A percentile compares a stretch with the other conserved stretches of the same genome.
Evolutionary conservation across 257 asterid species (phyloP).

Genomic region (Nicotiana otophora): DNA sequence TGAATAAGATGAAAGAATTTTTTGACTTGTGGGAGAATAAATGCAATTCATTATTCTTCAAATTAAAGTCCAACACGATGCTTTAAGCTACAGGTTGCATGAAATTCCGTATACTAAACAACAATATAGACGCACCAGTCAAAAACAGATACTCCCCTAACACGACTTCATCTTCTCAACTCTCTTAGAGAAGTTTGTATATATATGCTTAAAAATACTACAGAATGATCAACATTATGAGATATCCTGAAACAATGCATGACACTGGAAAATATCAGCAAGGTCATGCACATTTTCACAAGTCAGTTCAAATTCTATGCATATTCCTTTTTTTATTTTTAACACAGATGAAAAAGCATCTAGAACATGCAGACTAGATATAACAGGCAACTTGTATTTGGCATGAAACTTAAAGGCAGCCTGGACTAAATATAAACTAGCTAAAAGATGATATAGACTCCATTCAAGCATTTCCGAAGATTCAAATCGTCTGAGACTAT

Average conservation of each 20-base stretch:
- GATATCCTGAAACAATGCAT: neutral
- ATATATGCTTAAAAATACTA: neutral
- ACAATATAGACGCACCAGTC: neutral
- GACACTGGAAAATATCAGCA: neutral
- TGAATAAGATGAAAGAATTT: neutral
- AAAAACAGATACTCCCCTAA: neutral
- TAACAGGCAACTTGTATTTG: no score
- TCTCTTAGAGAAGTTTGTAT: neutral
- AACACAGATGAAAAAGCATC: no score
- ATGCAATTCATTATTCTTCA: neutral
- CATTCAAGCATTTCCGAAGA: no score
- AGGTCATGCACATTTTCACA: neutral
- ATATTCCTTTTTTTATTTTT: no score
- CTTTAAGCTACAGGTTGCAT: neutral
- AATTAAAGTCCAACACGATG: neutral
- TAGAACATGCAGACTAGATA: no score
- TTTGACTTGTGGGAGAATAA: neutral
- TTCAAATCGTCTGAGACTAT: no score
- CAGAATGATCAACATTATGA: neutral
- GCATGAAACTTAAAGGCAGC: no score
- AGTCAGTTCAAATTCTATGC: neutral
- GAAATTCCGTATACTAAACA: neutral
- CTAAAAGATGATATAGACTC: no score
- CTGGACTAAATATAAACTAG: no score
- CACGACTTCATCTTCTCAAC: neutral